Conservation (phyloP, 2,329 filamentous ascomycete species). For the Apiospora aurea region DNA sequence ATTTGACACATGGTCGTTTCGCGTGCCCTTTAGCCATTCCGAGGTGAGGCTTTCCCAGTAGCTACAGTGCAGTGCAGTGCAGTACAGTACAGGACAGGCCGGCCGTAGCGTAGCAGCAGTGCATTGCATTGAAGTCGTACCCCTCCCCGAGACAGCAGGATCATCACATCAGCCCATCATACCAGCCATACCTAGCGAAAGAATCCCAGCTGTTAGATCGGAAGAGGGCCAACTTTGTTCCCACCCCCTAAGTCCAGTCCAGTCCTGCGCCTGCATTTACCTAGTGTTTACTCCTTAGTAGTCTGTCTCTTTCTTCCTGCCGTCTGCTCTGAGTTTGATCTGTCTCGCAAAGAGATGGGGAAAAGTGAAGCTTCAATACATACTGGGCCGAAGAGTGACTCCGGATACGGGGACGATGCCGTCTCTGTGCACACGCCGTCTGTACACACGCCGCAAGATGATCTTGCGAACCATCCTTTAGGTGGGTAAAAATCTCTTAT, state of each 20-base stretch:
- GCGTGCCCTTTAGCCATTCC: not conserved
- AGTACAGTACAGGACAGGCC: not conserved
- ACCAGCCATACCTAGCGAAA: not conserved
- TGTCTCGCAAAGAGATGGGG: slow-evolving; percentile 25
- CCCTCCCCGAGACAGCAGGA: not conserved
- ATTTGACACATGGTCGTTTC: slow-evolving; percentile 22
- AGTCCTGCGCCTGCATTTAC: not conserved
- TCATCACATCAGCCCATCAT: not conserved
- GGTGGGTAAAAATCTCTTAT: slow-evolving; percentile 5
- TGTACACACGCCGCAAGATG: slow-evolving; percentile 4
- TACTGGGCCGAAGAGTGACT: slow-evolving; percentile 23
- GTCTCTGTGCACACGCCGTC: not conserved
- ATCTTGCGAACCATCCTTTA: not conserved
- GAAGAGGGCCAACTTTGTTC: slow-evolving; percentile 24
- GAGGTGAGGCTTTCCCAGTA: not conserved
- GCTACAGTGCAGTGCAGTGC: not conserved
- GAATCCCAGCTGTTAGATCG: not conserved
- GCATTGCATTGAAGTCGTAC: not conserved
- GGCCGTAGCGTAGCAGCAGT: not conserved
- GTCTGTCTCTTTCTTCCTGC: slow-evolving; percentile 11
- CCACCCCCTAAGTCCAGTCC: not conserved
- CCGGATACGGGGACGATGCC: slow-evolving; percentile 23
- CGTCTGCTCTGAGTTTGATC: slow-evolving; percentile 23
- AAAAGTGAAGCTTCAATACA: slow-evolving; percentile 20
- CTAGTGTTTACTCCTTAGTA: not conserved